Base-by-base conservation (phyloP, 306 rosid genomes). In the Canavalia gladiata region DNA sequence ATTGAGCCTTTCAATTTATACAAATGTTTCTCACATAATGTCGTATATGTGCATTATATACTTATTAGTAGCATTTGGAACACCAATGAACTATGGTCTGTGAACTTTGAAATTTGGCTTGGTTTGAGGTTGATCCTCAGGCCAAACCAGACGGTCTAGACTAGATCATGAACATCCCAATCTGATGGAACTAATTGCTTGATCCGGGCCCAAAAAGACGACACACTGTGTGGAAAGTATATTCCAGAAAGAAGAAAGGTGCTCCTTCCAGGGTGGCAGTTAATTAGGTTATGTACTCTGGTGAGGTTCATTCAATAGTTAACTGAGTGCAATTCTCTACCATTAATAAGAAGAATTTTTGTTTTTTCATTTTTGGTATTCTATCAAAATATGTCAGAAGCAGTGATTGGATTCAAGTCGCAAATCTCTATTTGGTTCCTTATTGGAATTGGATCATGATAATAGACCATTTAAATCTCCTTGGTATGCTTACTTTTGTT, bases 61-160 rank as follows among this genome's bases (percentile, higher is more conserved):
- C 51, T n/a, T 65, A 2, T 18, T 28, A 8, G 42, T 74, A 25
- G 67, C 4, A 57, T 75, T 75, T 75, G 58, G 34, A 66, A 30
- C 56, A 45, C 29, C 33, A 25, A 39, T 10, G 9, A 59, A 60
- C 11, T 13, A 59, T 45, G 59, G 47, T 11, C 13, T 46, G 69
- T 45, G 70, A 75, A 75, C 46, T 18, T 4, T 45, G 80, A 25
- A 50, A 34, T 33, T 34, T 49, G 63, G 11, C 34, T 65, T 64
- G 29, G 72, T 75, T 60, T 49, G 50, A 63, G 63, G 65, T 49
- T 63, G 62, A 63, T 63, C 52, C 41, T 18, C 39, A 8, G 72
- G 46, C 51, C 0, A 11, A 62, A 63, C 73, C 2, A 35, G 41
- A 58, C 45, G 12, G 13, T 66, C n/a, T n/a, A 7, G 62, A 76